Percentiles rank a stretch among this genome's conserved stretches.
phyloP scores from a whole-genome alignment of 768 basidiomycete species.

The Tulasnella sp. region DNA sequence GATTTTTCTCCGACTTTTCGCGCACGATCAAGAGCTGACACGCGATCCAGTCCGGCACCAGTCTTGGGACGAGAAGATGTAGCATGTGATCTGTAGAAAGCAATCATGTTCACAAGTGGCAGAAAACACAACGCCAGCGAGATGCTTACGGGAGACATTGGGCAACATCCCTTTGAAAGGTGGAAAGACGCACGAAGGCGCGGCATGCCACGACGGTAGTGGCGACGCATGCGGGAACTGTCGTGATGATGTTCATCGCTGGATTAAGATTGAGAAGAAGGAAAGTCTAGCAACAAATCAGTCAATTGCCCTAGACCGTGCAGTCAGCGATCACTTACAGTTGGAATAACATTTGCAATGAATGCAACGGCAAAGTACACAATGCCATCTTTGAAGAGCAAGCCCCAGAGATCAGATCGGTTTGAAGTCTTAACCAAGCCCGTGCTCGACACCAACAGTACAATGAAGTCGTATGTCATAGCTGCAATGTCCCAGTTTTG shows the following conservation, averaged over 20 bases:
- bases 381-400: conserved; percentile 60
- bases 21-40: no score
- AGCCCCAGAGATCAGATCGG: conserved; percentile 43
- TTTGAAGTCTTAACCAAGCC: conserved; percentile 42
- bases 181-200: conserved; percentile 18
- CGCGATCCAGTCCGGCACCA: no score
- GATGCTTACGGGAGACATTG: no score
- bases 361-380: conserved; percentile 64
- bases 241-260: conserved; percentile 17
- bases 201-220: conserved; percentile 19
- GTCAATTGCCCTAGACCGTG: no score
- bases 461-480: conserved; percentile 56
- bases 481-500: conserved; percentile 37
- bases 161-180: no score
- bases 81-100: no score
- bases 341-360: conserved; percentile 28
- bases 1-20: no score
- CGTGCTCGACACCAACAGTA: conserved; percentile 46
- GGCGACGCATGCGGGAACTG: conserved; percentile 16
- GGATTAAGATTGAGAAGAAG: conserved; percentile 46
- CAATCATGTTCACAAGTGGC: no score
- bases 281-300: neutral
- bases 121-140: no score
- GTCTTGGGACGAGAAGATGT: no score
- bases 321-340: no score